Base-by-base conservation (phyloP, 2,329 filamentous ascomycete species). In the Trichoderma semiorbis region DNA sequence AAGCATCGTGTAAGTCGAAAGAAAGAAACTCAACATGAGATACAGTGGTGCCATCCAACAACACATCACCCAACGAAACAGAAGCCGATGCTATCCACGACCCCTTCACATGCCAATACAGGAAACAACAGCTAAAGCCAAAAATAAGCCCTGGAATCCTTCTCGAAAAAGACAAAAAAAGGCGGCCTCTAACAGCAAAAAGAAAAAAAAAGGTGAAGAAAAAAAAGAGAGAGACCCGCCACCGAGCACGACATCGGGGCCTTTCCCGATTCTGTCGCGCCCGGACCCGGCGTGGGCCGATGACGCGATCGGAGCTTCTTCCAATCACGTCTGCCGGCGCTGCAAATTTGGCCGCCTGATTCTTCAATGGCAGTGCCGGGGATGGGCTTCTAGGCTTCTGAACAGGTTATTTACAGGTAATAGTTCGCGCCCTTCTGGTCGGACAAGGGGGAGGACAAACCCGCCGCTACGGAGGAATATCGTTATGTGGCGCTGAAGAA, bases 221-320 rank as follows among this genome's bases (percentile, higher is more conserved):
- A 62, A 43, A 67, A 61, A 61, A 36, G 12, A 26, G 7, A 18
- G n/a, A 11, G 55, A 34, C 2, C 57, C 39, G 21, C 30, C 14
- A 28, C 69, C 69, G 36, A 36, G 50, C 61, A 72, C 71, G 71
- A 72, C 71, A 72, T 72, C 60, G 65, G 50, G 30, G 60, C 71
- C 58, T 72, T 72, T 69, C 70, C 70, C 57, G 64, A 68, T 72
- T 72, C 53, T 64, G 69, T 63, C 30, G 53, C 58, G 50, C 26
- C 64, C 62, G 68, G 68, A 57, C 68, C 67, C 39, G 71, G 57
- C 70, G 66, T 60, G 63, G 71, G 65, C 68, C 74, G 75, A 78
- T 77, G 75, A 76, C 76, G 76, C 75, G 72, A 77, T 77, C 76
- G 70, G 61, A 63, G 58, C 47, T 26, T 26, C 57, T 55, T 65